These are phyloP conservation scores for Sporothrix dimorphospora DNA, from an alignment of 2,329 filamentous ascomycete species.

Conservation along the genomic window DNA sequence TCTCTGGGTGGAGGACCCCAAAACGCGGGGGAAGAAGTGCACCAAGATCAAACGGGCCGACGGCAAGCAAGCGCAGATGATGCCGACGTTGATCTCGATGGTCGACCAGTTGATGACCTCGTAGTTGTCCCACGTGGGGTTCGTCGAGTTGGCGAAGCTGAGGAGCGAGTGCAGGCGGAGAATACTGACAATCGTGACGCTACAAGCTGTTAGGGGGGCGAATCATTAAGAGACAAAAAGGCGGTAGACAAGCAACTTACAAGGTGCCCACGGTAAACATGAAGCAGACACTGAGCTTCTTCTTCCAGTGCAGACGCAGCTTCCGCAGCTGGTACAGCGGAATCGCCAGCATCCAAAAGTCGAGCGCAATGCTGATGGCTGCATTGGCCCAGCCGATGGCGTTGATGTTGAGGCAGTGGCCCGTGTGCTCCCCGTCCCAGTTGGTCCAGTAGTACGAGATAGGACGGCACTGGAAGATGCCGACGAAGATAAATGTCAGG, in stretches of 20 bases:
- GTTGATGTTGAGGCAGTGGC: slow-evolving; percentile 55
- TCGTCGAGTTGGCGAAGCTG: slow-evolving; percentile 38
- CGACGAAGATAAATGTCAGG: slow-evolving; percentile 47
- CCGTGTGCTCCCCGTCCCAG: slow-evolving; percentile 54
- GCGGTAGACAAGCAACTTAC: slow-evolving; percentile 32
- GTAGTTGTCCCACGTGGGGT: slow-evolving; percentile 42
- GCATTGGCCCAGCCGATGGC: slow-evolving; percentile 56
- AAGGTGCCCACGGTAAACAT: slow-evolving; percentile 54
- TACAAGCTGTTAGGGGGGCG: slow-evolving; percentile 5
- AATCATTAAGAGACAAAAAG: neutral
- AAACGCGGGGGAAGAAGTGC: slow-evolving; percentile 37
- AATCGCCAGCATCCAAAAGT: slow-evolving; percentile 56
- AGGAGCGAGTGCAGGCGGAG: slow-evolving; percentile 40
- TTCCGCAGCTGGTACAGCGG: slow-evolving; percentile 50
- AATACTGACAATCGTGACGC: slow-evolving; percentile 42
- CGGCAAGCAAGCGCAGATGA: slow-evolving; percentile 44
- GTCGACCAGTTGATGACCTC: slow-evolving; percentile 42
- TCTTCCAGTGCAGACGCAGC: slow-evolving; percentile 50
- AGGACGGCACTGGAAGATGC: slow-evolving; percentile 56
- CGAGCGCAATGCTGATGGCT: slow-evolving; percentile 55
- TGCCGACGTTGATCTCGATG: slow-evolving; percentile 43
- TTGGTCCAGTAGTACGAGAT: slow-evolving; percentile 56
- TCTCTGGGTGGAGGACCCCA: slow-evolving; percentile 27
- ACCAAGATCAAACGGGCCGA: slow-evolving; percentile 39
- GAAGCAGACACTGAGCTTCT: slow-evolving; percentile 50